Percentiles rank a stretch among this genome's conserved stretches.
Conservation (phyloP, 78 protist genomes). For the Dictyostelium purpureum region DNA sequence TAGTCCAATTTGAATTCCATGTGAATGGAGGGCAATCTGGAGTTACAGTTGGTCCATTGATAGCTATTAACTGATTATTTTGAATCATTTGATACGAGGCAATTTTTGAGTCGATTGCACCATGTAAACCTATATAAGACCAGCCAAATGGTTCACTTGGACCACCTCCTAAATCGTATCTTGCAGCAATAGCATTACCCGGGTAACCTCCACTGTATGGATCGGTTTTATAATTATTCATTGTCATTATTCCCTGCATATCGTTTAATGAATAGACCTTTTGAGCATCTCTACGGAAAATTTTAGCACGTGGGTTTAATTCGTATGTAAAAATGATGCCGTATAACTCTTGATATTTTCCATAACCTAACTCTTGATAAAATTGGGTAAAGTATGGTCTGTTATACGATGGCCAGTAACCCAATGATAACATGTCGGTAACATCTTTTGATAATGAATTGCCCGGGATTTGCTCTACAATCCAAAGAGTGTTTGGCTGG, state of each 20-base stretch:
- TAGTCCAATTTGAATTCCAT: neutral
- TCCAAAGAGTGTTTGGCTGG: slow-evolving; percentile 15
- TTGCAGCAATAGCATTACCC: slow-evolving; percentile 81
- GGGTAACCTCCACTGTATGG: slow-evolving; percentile 86
- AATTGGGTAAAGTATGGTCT: slow-evolving; percentile 65
- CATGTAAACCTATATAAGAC: slow-evolving; percentile 14
- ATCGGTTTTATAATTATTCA: slow-evolving; percentile 82
- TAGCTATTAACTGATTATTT: neutral
- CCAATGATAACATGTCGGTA: slow-evolving; percentile 1
- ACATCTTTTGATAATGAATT: neutral
- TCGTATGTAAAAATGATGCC: slow-evolving; percentile 65
- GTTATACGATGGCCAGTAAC: slow-evolving; percentile 86
- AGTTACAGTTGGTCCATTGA: slow-evolving; percentile 20
- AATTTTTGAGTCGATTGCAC: slow-evolving; percentile 52
- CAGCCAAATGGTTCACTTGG: neutral
- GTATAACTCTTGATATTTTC: neutral
- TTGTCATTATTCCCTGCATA: slow-evolving; percentile 82
- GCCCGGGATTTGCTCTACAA: slow-evolving; percentile 67
- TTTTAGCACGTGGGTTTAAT: slow-evolving; percentile 77
- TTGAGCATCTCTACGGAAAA: slow-evolving; percentile 55
- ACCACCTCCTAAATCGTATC: slow-evolving; percentile 81
- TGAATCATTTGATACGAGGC: neutral
- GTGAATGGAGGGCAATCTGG: slow-evolving; percentile 55
- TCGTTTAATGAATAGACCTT: slow-evolving; percentile 30
- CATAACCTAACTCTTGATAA: slow-evolving; percentile 48